These are phyloP conservation scores for Vitis hybrid DNA, from an alignment of 177 flowering plant species.

Conservation along the genomic window DNA sequence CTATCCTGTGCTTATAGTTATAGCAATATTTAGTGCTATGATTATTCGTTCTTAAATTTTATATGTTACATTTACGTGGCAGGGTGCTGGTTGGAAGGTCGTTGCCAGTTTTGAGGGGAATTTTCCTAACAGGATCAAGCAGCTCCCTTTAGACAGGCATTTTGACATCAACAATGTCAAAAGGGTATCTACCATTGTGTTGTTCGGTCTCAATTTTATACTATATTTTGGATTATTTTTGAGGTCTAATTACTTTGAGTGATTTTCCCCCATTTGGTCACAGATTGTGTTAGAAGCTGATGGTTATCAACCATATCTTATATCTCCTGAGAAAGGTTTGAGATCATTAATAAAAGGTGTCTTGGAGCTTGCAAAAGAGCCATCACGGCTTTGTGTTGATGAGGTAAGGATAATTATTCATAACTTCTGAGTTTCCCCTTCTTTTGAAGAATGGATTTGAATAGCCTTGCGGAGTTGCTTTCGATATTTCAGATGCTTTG, in stretches of 20 bases:
- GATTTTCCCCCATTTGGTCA: background rate
- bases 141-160: conserved; percentile 94
- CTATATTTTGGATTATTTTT: background rate
- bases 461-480: too few species aligned
- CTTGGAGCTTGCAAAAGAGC: conserved; percentile 95
- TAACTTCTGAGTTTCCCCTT: background rate
- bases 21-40: background rate
- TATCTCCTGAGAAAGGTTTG: conserved; percentile 97
- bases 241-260: background rate
- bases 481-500: too few species aligned
- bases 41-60: too few species aligned
- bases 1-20: too few species aligned
- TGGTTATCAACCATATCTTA: conserved; percentile 99
- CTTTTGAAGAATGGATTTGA: background rate
- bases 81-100: conserved; percentile 99
- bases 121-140: conserved; percentile 95
- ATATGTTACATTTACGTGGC: background rate
- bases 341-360: conserved; percentile 91
- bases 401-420: conserved; percentile 54
- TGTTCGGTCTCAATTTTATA: background rate
- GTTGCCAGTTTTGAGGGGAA: conserved; percentile 98
- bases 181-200: conserved; percentile 49
- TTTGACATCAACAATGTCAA: conserved; percentile 95
- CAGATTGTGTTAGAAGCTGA: conserved; percentile 98
- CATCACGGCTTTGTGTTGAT: conserved; percentile 95